Percentiles rank a stretch among this genome's conserved stretches.
phyloP scores from a whole-genome alignment of 148 eudicot genomes.

The Amaranthus hypochondriacus region DNA sequence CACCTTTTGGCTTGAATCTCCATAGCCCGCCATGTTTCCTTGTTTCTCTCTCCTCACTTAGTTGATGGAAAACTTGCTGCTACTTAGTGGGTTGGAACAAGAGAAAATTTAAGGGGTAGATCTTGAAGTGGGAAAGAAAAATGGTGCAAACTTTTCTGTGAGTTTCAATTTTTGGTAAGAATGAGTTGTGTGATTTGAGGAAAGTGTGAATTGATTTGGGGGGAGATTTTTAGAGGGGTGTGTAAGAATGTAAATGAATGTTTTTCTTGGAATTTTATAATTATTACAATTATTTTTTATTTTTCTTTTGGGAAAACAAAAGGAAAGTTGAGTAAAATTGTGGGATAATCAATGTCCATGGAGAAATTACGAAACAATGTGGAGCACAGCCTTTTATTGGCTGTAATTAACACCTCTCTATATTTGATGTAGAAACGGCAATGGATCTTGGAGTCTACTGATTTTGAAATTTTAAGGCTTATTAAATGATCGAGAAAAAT shows the following conservation, averaged over 20 bases:
- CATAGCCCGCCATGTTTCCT: slow-evolving; percentile 41
- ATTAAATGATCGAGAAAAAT: too few species aligned
- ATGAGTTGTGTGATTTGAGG: not conserved
- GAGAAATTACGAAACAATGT: not conserved
- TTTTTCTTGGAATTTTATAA: slow-evolving; percentile 2
- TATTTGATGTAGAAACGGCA: too few species aligned
- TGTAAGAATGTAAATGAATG: not conserved
- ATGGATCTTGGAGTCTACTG: too few species aligned
- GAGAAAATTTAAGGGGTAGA: not conserved
- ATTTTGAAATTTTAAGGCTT: too few species aligned
- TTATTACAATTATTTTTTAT: not conserved
- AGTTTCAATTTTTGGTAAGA: not conserved
- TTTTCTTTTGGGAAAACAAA: too few species aligned
- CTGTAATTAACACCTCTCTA: not conserved
- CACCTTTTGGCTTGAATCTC: slow-evolving; percentile 50
- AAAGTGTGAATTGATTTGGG: not conserved
- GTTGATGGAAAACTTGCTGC: not conserved
- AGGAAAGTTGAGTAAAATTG: slow-evolving; percentile 5
- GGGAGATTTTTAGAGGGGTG: not conserved
- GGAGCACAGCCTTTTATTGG: not conserved
- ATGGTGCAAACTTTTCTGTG: not conserved
- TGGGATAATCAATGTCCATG: slow-evolving; percentile 6
- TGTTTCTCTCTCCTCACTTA: slow-evolving; percentile 12
- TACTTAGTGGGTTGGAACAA: not conserved
- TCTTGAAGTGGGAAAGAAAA: slow-evolving; percentile 1